Evolutionary conservation across 305 asterid genomes (phyloP).

Genomic region (Coffea humblotiana): DNA sequence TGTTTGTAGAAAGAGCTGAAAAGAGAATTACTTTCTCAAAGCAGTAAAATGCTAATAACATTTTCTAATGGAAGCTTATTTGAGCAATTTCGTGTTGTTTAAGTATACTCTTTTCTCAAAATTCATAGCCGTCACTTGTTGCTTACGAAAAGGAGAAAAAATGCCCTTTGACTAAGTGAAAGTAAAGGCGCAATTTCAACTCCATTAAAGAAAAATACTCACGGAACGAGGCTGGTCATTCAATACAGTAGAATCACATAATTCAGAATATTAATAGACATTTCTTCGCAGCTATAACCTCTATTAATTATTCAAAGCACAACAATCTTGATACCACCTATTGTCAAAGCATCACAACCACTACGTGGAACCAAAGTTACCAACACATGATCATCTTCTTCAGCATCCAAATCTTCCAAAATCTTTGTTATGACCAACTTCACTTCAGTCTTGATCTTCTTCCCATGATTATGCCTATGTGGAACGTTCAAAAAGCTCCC

Average conservation of each 20-base stretch:
- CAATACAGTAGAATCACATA: neutral
- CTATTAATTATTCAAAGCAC: neutral
- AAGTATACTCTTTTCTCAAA: neutral
- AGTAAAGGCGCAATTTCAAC: neutral
- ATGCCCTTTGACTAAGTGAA: too few species aligned
- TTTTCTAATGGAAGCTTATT: too few species aligned
- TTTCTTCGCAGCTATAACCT: neutral
- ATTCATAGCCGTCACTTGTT: too few species aligned
- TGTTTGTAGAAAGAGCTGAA: neutral
- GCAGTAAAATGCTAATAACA: neutral
- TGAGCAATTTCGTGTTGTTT: too few species aligned
- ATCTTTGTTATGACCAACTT: slow-evolving; percentile 56
- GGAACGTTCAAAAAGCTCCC: slow-evolving; percentile 81
- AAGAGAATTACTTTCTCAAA: too few species aligned
- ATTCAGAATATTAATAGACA: too few species aligned
- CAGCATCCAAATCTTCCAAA: slow-evolving; percentile 69
- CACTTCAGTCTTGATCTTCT: slow-evolving; percentile 49
- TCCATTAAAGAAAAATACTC: neutral
- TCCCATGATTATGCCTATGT: slow-evolving; percentile 42
- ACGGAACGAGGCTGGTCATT: neutral
- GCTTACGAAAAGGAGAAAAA: too few species aligned
- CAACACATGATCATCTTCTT: slow-evolving; percentile 56
- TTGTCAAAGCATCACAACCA: slow-evolving; percentile 40
- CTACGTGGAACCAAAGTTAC: slow-evolving; percentile 67
- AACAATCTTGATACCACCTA: slow-evolving; percentile 63